phyloP scores from a whole-genome alignment of 441 rosid genomes.

The Jatropha multifida region DNA sequence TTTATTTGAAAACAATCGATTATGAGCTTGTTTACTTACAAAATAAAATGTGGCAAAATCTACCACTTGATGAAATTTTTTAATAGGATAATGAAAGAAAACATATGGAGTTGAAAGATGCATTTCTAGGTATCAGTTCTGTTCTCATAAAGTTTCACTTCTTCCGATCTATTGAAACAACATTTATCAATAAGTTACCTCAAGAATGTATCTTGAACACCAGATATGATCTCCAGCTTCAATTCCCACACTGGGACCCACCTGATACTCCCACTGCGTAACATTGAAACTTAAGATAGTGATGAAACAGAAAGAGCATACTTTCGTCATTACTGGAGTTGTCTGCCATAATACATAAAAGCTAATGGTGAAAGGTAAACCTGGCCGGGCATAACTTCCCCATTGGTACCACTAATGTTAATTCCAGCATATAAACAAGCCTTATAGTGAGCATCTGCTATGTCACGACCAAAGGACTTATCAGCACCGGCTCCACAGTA shows the following conservation, averaged over 20 bases:
- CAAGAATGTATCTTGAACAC: slow-evolving; percentile 95
- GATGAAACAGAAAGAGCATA: slow-evolving; percentile 8
- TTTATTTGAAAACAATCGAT: background rate
- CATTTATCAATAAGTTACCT: slow-evolving; percentile 45
- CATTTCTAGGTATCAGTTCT: background rate
- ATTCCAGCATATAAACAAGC: slow-evolving; percentile 96
- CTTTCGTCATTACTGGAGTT: background rate
- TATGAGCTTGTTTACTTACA: background rate
- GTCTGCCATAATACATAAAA: background rate
- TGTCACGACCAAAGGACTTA: slow-evolving; percentile 92
- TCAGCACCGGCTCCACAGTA: slow-evolving; percentile 99
- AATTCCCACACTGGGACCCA: slow-evolving; percentile 96
- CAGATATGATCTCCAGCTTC: slow-evolving; percentile 95
- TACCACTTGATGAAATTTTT: background rate
- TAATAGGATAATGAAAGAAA: background rate
- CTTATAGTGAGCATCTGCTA: slow-evolving; percentile 97
- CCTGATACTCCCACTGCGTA: slow-evolving; percentile 96
- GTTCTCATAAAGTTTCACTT: background rate
- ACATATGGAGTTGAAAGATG: background rate
- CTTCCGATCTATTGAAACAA: background rate
- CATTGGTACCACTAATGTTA: slow-evolving; percentile 92
- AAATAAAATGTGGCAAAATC: background rate
- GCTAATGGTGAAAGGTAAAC: slow-evolving; percentile 34
- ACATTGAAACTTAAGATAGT: slow-evolving; percentile 13
- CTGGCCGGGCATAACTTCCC: slow-evolving; percentile 99